Conservation (phyloP, 2,329 filamentous ascomycete species). For the Bipolaris zeicola region DNA sequence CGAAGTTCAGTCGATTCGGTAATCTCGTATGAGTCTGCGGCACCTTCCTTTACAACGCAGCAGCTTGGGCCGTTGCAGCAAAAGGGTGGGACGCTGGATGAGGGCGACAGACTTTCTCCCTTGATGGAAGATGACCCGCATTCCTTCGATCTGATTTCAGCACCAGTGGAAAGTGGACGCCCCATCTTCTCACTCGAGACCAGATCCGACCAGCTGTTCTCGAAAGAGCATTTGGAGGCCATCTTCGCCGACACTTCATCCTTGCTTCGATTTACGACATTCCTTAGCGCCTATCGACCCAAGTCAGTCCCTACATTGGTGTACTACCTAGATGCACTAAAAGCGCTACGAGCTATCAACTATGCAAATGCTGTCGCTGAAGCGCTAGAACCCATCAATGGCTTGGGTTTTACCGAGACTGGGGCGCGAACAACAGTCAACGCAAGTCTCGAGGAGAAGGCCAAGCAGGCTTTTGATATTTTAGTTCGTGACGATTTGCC, state of each 20-base stretch:
- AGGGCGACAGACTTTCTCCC: slow-evolving; percentile 53
- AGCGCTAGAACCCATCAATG: slow-evolving; percentile 62
- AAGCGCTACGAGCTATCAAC: slow-evolving; percentile 71
- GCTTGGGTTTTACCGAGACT: slow-evolving; percentile 61
- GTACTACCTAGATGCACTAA: slow-evolving; percentile 74
- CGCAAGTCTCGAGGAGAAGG: slow-evolving; percentile 64
- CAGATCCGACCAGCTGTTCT: slow-evolving; percentile 70
- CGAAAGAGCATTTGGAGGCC: slow-evolving; percentile 65
- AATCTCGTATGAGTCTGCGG: slow-evolving; percentile 42
- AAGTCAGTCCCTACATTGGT: slow-evolving; percentile 68
- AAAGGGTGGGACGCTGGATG: slow-evolving; percentile 47
- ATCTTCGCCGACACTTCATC: slow-evolving; percentile 70
- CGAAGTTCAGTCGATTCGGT: slow-evolving; percentile 46
- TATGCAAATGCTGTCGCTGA: slow-evolving; percentile 73
- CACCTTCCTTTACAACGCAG: slow-evolving; percentile 41
- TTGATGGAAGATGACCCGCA: slow-evolving; percentile 59
- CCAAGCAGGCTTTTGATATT: slow-evolving; percentile 67
- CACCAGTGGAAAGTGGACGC: slow-evolving; percentile 35
- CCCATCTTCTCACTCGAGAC: slow-evolving; percentile 63
- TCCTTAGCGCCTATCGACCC: slow-evolving; percentile 64
- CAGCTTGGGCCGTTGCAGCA: slow-evolving; percentile 52
- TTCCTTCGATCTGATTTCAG: slow-evolving; percentile 60
- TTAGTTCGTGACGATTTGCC: slow-evolving; percentile 72
- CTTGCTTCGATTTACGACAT: slow-evolving; percentile 70
- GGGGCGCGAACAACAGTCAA: slow-evolving; percentile 62